phyloP scores from a whole-genome alignment of 768 basidiomycete genomes.

The Russula griseocarnosa region DNA sequence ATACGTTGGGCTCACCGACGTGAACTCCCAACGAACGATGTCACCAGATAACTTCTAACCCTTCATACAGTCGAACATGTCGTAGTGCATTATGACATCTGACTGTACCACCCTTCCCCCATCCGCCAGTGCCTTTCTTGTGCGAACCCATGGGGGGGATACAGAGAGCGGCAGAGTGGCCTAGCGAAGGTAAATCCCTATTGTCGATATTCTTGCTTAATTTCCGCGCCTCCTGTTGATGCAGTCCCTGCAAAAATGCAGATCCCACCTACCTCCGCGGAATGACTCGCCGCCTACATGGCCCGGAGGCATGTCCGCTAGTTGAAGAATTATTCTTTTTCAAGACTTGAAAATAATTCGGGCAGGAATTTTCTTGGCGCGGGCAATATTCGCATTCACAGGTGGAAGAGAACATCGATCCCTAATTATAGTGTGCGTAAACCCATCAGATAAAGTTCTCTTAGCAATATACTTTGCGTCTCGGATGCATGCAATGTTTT shows the following conservation, averaged over 20 bases:
- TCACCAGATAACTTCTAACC: not conserved
- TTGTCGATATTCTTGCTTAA: not conserved
- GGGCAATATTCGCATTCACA: too few species aligned
- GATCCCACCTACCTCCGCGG: not conserved
- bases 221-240: slow-evolving; percentile 1
- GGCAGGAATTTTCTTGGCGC: not conserved
- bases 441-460: not conserved
- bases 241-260: too few species aligned
- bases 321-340: not conserved
- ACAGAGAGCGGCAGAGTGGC: not conserved
- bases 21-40: not conserved
- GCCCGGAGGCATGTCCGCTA: not conserved
- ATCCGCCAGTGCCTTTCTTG: not conserved
- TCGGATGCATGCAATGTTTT: not conserved
- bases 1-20: too few species aligned
- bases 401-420: not conserved
- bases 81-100: too few species aligned
- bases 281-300: not conserved
- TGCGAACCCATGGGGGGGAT: not conserved
- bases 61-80: too few species aligned
- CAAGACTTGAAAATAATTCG: not conserved
- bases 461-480: not conserved
- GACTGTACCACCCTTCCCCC: not conserved
- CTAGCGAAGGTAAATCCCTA: not conserved
- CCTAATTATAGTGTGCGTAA: not conserved